Conservation (phyloP, 345 rosid species). For the Salix purpurea region DNA sequence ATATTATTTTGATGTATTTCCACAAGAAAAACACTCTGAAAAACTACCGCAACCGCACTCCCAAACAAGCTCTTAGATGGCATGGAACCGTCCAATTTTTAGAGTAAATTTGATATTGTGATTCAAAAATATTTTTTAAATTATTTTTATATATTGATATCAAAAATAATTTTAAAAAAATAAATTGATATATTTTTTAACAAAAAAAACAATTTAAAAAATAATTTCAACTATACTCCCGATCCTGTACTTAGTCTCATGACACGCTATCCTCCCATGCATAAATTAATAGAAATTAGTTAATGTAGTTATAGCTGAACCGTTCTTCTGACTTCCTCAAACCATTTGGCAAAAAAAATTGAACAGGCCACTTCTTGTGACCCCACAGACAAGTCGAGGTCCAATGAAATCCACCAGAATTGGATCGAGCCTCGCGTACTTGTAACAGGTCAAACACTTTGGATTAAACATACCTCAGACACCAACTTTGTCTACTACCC, state of each 20-base stretch:
- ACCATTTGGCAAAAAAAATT: conserved; percentile 12
- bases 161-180: too few relatives aligned
- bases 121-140: too few relatives aligned
- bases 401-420: conserved; percentile 1
- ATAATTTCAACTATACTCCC: too few relatives aligned
- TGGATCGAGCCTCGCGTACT: conserved; percentile 14
- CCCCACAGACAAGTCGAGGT: neutral
- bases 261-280: neutral
- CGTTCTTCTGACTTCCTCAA: conserved; percentile 32
- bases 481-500: conserved; percentile 27
- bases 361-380: neutral
- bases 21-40: too few relatives aligned
- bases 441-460: neutral
- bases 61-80: too few relatives aligned
- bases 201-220: too few relatives aligned
- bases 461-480: conserved; percentile 2
- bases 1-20: too few relatives aligned
- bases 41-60: too few relatives aligned
- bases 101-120: too few relatives aligned
- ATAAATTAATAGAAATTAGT: conserved; percentile 2
- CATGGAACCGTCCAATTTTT: conserved; percentile 20
- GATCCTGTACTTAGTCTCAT: neutral
- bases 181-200: too few relatives aligned
- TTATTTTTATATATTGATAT: too few relatives aligned
- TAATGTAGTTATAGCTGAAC: conserved; percentile 46